Percentiles rank a stretch among this genome's conserved stretches.
phyloP scores from a whole-genome alignment of 371 early-diverging fungal genomes.

The Circinella minor region DNA sequence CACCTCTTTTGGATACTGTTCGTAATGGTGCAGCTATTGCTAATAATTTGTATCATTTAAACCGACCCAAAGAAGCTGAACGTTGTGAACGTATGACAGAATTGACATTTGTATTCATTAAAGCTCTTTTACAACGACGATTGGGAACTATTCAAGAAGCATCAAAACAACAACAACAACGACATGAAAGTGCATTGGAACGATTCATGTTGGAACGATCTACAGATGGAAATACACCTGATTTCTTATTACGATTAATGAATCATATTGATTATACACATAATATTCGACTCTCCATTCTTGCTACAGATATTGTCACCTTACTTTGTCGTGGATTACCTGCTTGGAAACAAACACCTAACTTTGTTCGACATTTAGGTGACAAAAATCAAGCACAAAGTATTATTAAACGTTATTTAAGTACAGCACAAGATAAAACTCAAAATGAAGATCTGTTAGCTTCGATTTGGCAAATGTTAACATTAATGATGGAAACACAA shows the following conservation, averaged over 20 bases:
- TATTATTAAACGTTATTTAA: constrained; percentile 41
- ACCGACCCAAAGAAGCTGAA: constrained; percentile 36
- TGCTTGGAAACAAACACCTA: constrained; percentile 38
- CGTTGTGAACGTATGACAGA: constrained; percentile 38
- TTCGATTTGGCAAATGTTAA: constrained; percentile 49
- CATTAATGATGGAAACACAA: constrained; percentile 42
- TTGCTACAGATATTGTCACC: constrained; percentile 40
- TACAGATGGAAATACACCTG: constrained; percentile 27
- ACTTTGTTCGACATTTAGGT: constrained; percentile 48
- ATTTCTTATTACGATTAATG: constrained; percentile 44
- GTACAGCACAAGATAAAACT: constrained; percentile 36
- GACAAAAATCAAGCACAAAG: constrained; percentile 41
- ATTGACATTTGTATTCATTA: constrained; percentile 39
- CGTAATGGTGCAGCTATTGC: constrained; percentile 40
- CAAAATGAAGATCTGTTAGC: constrained; percentile 36
- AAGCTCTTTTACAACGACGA: constrained; percentile 36
- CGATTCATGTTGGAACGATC: constrained; percentile 27
- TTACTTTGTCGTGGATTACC: constrained; percentile 35
- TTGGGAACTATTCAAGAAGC: constrained; percentile 25
- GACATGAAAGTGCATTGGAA: constrained; percentile 18
- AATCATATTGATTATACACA: constrained; percentile 40
- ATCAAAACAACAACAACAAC: background rate
- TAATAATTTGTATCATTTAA: constrained; percentile 28
- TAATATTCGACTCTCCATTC: constrained; percentile 31
- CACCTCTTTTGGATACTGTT: constrained; percentile 40